Conservation (phyloP, 2,329 filamentous ascomycete genomes). For the Fusarium annulatum region DNA sequence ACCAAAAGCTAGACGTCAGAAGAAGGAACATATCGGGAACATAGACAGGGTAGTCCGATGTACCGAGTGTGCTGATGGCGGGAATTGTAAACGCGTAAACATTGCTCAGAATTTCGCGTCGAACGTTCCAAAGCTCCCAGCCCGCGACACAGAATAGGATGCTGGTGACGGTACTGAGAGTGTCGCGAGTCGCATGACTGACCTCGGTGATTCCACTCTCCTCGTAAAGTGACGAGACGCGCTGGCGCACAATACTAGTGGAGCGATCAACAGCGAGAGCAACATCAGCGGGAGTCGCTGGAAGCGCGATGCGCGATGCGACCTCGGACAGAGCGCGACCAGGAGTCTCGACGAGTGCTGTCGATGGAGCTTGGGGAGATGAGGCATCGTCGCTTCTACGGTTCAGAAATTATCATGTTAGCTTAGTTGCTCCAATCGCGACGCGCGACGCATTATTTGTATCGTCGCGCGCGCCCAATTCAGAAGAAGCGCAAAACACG, state of each 20-base stretch:
- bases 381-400: conserved; percentile 46
- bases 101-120: conserved; percentile 76
- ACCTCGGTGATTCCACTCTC: conserved; percentile 74
- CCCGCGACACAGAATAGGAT: conserved; percentile 75
- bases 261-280: conserved; percentile 80
- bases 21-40: conserved; percentile 86
- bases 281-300: conserved; percentile 82
- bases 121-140: conserved; percentile 77
- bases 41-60: conserved; percentile 69
- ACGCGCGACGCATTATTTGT: conserved; percentile 1
- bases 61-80: conserved; percentile 65
- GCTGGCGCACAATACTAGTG: conserved; percentile 72
- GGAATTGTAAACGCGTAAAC: conserved; percentile 80
- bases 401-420: conserved; percentile 20
- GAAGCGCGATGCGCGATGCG: conserved; percentile 73
- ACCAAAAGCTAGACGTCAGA: conserved; percentile 84
- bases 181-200: conserved; percentile 74
- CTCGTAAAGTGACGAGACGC: conserved; percentile 72
- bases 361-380: conserved; percentile 51
- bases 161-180: conserved; percentile 76
- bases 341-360: conserved; percentile 61
- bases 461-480: conserved; percentile 11
- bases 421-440: conserved; percentile 8
- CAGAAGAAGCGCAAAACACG: conserved; percentile 24
- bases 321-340: conserved; percentile 65